phyloP scores from a whole-genome alignment of 768 basidiomycete species.

The Termitomyces sp. region DNA sequence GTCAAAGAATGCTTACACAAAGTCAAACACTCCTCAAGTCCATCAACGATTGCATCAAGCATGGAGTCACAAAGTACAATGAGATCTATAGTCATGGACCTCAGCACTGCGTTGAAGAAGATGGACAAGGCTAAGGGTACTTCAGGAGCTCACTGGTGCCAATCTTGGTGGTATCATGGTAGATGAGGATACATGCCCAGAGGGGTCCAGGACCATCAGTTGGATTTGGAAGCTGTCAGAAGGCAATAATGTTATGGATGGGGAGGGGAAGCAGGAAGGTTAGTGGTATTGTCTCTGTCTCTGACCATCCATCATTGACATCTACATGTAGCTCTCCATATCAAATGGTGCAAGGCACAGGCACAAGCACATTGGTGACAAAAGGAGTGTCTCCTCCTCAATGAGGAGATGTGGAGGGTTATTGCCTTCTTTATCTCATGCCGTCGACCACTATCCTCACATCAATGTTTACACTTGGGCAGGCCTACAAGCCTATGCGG shows the following conservation, averaged over 20 bases:
- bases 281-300: not conserved
- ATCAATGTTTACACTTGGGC: too few species aligned
- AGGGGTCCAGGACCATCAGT: too few species aligned
- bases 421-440: conserved; percentile 2
- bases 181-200: too few species aligned
- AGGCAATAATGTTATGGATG: not conserved
- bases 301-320: not conserved
- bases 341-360: conserved; percentile 27
- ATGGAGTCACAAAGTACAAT: too few species aligned
- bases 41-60: too few species aligned
- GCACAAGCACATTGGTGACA: conserved; percentile 28
- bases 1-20: too few species aligned
- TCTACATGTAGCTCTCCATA: not conserved
- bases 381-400: conserved; percentile 29
- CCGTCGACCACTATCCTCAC: not conserved
- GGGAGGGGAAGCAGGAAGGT: conserved; percentile 4
- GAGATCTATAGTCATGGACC: too few species aligned
- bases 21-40: too few species aligned
- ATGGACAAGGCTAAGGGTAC: too few species aligned
- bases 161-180: too few species aligned
- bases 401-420: conserved; percentile 30
- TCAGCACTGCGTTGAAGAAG: too few species aligned
- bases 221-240: not conserved
- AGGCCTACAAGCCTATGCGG: not conserved
- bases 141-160: too few species aligned